Evolutionary conservation across 257 asterid species (phyloP), one percentile per base, ranked within the genome.

Genomic region (Plantago ovata): DNA sequence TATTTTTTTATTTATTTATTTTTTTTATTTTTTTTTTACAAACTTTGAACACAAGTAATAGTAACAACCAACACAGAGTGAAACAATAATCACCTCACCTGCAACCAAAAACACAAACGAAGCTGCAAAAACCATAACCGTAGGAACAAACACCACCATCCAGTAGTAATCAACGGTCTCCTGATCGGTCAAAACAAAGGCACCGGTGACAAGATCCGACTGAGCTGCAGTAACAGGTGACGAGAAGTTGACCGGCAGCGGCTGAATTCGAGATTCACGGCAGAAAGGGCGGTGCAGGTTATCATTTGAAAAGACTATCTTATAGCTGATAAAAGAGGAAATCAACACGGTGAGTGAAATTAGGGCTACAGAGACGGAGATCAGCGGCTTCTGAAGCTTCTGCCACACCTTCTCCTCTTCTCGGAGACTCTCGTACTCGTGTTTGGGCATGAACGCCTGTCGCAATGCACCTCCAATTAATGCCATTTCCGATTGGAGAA

Each of bases 361-460:
- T 45, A 85, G 66, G 69, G 79, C 20, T 33, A 83, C 40, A 9
- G 70, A 53, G 32, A 64, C 23, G 16, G 69, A 41, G 7, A 77
- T 14, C n/a, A 83, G 33, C 1, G 89, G 94, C 62, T 74, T 84
- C 54, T 78, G 95, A 1, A 91, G 69, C 77, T 79, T 83, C 48
- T 73, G 75, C 89, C 80, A 91, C 12, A 84, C 96, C 71, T 75
- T 87, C 10, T 85, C 95, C 79, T 91, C 96, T 48, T 87, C 95
- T 19, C 96, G 81, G 51, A 85, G 92, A 70, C 76, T 71, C 87
- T 78, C 77, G 79, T 87, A 83, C 75, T 91, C 92, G 79, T 78
- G 89, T 71, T 85, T 91, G 60, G 95, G 96, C 98, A 87, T 91
- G 75, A 90, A 90, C 15, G 96, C 90, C 81, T 90, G 97, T 70